A percentile compares a stretch with the other conserved stretches of the same genome.
Evolutionary conservation across 805 yeast species (phyloP).

Genomic region (Ogataea angusta): DNA sequence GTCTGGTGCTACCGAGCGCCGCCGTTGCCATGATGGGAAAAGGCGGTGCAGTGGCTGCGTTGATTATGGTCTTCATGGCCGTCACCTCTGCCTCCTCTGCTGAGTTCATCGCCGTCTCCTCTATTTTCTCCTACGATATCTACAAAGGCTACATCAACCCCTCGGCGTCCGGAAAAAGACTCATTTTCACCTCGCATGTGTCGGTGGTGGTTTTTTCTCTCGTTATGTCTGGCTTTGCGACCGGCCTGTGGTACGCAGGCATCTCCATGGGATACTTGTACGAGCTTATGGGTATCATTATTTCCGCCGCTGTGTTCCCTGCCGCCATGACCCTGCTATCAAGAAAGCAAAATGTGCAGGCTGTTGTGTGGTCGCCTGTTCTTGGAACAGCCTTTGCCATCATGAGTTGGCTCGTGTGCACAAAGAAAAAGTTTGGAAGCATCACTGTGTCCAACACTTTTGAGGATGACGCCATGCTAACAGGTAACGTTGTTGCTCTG

Average conservation of each 20-base stretch:
- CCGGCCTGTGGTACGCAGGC: conserved; percentile 77
- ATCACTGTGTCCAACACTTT: conserved; percentile 59
- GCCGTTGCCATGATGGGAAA: conserved; percentile 82
- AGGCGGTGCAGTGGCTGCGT: conserved; percentile 83
- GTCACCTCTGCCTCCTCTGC: conserved; percentile 92
- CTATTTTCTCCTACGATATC: conserved; percentile 81
- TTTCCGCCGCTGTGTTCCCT: conserved; percentile 84
- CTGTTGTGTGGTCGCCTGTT: conserved; percentile 75
- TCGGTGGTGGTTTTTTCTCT: conserved; percentile 57
- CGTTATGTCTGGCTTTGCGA: conserved; percentile 77
- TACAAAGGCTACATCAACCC: conserved; percentile 81
- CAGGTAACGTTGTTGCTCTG: conserved; percentile 83
- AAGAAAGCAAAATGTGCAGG: conserved; percentile 58
- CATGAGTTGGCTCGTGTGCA: conserved; percentile 60
- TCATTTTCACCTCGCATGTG: conserved; percentile 66
- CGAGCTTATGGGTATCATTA: conserved; percentile 85
- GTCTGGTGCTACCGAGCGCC: conserved; percentile 72
- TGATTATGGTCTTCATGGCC: conserved; percentile 83
- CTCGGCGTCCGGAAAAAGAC: conserved; percentile 66
- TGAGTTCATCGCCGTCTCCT: conserved; percentile 83
- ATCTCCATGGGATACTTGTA: conserved; percentile 85
- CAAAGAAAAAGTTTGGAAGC: conserved; percentile 41
- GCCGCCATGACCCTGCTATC: conserved; percentile 64
- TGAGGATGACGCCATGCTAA: conserved; percentile 82
- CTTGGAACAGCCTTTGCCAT: conserved; percentile 73